These are phyloP conservation scores for Cystofilobasidium macerans DNA, from an alignment of 768 basidiomycete species.

Conservation along the genomic window DNA sequence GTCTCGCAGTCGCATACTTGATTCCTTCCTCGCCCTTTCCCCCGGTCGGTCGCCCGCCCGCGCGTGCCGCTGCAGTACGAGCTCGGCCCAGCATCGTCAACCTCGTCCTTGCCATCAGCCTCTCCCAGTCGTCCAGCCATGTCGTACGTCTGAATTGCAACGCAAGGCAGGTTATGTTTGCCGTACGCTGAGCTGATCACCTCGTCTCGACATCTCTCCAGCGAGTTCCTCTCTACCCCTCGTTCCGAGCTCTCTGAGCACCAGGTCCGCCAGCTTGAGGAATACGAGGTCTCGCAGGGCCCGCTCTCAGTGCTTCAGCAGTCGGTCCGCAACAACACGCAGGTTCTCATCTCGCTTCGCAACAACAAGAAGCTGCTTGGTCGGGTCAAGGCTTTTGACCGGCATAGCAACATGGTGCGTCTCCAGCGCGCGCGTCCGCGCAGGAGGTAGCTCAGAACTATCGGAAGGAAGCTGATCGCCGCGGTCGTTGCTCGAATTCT, in stretches of 20 bases:
- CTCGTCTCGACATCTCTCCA: slow-evolving; percentile 36
- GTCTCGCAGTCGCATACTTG: too few species aligned
- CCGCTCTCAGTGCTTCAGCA: slow-evolving; percentile 92
- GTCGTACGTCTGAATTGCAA: slow-evolving; percentile 6
- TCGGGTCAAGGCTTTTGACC: slow-evolving; percentile 94
- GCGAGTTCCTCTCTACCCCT: slow-evolving; percentile 92
- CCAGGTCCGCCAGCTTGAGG: slow-evolving; percentile 87
- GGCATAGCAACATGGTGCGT: slow-evolving; percentile 94
- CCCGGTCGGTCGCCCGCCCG: too few species aligned
- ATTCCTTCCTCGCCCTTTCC: not conserved
- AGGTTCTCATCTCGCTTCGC: slow-evolving; percentile 89
- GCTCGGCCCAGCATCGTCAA: not conserved
- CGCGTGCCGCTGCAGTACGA: too few species aligned
- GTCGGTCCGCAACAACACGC: slow-evolving; percentile 92
- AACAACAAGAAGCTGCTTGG: slow-evolving; percentile 89
- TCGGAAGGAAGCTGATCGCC: too few species aligned
- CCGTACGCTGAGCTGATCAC: too few species aligned
- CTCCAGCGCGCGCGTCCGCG: not conserved
- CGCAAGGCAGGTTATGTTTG: too few species aligned
- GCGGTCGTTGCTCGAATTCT: too few species aligned
- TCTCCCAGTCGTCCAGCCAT: not conserved
- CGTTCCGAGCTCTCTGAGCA: slow-evolving; percentile 97
- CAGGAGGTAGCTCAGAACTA: too few species aligned
- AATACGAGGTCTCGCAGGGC: slow-evolving; percentile 60
- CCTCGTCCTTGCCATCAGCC: not conserved